These are phyloP conservation scores for Cercospora sojina DNA, from an alignment of 2,329 filamentous ascomycete species.

Conservation along the genomic window DNA sequence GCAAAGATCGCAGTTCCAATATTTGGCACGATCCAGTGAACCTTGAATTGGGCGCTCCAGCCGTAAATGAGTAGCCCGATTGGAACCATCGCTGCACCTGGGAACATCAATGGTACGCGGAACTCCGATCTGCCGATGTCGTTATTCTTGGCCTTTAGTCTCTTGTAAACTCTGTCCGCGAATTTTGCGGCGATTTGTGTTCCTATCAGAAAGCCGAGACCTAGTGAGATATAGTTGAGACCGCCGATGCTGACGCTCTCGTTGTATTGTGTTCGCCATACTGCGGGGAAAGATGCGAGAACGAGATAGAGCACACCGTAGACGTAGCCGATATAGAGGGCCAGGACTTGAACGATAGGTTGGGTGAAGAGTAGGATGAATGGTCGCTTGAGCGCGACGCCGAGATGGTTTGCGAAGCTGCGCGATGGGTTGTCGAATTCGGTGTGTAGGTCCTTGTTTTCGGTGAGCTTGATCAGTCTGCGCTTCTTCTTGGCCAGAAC, in stretches of 20 bases:
- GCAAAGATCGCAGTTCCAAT: conserved; percentile 58
- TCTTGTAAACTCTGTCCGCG: conserved; percentile 41
- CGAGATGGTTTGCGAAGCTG: conserved; percentile 35
- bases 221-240: conserved; percentile 53
- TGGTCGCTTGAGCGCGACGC: conserved; percentile 38
- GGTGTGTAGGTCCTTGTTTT: conserved; percentile 61
- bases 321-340: conserved; percentile 42
- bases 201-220: conserved; percentile 61
- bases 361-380: conserved; percentile 41
- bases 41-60: conserved; percentile 54
- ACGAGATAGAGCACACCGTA: conserved; percentile 44
- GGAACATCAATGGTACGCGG: conserved; percentile 55
- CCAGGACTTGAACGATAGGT: conserved; percentile 40
- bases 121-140: conserved; percentile 44
- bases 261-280: conserved; percentile 35
- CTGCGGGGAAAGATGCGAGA: conserved; percentile 38
- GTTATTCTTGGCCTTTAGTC: conserved; percentile 41
- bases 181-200: conserved; percentile 42
- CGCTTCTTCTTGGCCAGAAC: conserved; percentile 60
- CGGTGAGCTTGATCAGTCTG: conserved; percentile 58
- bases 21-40: conserved; percentile 62
- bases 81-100: conserved; percentile 55
- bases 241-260: conserved; percentile 35
- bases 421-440: conserved; percentile 40
- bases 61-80: conserved; percentile 59